phyloP scores from a whole-genome alignment of 768 basidiomycete species.

The Leucocoprinus birnbaumii region DNA sequence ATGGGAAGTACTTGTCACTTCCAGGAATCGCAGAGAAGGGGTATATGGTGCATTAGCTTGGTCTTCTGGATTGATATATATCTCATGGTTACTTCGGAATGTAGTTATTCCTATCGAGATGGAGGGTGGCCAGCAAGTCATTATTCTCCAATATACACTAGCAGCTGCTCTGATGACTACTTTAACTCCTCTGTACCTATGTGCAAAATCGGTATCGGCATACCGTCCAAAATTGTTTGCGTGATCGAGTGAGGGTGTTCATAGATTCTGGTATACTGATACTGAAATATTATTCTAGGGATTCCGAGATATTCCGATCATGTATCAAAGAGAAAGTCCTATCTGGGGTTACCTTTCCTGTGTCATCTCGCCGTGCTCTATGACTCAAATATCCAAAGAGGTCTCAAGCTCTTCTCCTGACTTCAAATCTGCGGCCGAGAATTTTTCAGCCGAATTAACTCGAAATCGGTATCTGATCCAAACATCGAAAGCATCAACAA shows the following conservation, averaged over 20 bases:
- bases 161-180: neutral
- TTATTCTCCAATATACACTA: neutral
- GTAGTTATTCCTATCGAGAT: conserved; percentile 24
- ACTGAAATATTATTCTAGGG: too few relatives aligned
- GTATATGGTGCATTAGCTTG: conserved; percentile 17
- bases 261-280: too few relatives aligned
- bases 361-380: too few relatives aligned
- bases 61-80: too few relatives aligned
- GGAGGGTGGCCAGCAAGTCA: conserved; percentile 28
- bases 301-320: conserved; percentile 22
- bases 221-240: conserved; percentile 23
- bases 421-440: conserved; percentile 17
- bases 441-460: conserved; percentile 19
- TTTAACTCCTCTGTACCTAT: conserved; percentile 23
- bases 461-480: conserved; percentile 24
- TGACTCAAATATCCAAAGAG: conserved; percentile 20
- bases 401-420: conserved; percentile 17
- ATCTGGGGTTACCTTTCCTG: conserved; percentile 26
- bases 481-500: conserved; percentile 26
- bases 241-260: too few relatives aligned
- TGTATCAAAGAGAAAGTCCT: conserved; percentile 20
- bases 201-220: conserved; percentile 24
- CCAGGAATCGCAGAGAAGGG: conserved; percentile 31
- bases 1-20: conserved; percentile 23
- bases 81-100: too few relatives aligned